Evolutionary conservation across 2,329 filamentous ascomycete species (phyloP), one percentile per base, ranked within the genome.

Genomic region (Colletotrichum magnum): DNA sequence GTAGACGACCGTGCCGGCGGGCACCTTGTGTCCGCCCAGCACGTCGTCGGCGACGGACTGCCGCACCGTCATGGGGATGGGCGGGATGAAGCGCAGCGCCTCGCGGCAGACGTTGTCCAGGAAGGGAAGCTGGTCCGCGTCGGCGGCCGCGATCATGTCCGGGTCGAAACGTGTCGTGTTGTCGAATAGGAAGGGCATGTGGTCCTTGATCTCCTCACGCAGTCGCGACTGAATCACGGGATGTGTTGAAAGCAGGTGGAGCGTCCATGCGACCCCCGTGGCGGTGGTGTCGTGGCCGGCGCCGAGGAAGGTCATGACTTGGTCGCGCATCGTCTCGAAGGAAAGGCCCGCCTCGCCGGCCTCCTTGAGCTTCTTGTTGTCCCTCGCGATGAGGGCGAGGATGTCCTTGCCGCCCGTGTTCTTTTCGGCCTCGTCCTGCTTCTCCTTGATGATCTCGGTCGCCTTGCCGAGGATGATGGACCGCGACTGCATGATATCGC

Each of bases 21-120:
- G 83, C 0, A 85, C 75, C 45, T 76, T 74, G 75, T 82, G 83
- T 1, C 77, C 77, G 4, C 79, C 80, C 1, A 85, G 74, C 5
- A 68, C 73, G 63, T 83, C 81, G 28, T 83, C 81, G 5, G 72
- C 74, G 36, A 82, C 57, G 0, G 81, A 79, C 69, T 84, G 76
- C 7, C 83, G 79, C n/a, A 84, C 81, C 2, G 81, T 82, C 77
- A 83, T 81, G 26, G 82, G 82, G 52, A 84, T 84, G 47, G 64
- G 58, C n/a, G 82, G 81, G 66, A 84, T 84, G 75, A 79, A 81
- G 50, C 83, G 81, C 5, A 85, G 77, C 0, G 81, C 80, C 73
- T 86, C 84, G 59, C 81, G 80, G 76, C 82, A 84, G 47, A 85
- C 79, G 59, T 83, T 84, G 70, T 84, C 81, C 5, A 85, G 75